Percentiles rank a stretch among this genome's conserved stretches.
Conservation (phyloP, 768 basidiomycete species). For the Jaapia argillacea region DNA sequence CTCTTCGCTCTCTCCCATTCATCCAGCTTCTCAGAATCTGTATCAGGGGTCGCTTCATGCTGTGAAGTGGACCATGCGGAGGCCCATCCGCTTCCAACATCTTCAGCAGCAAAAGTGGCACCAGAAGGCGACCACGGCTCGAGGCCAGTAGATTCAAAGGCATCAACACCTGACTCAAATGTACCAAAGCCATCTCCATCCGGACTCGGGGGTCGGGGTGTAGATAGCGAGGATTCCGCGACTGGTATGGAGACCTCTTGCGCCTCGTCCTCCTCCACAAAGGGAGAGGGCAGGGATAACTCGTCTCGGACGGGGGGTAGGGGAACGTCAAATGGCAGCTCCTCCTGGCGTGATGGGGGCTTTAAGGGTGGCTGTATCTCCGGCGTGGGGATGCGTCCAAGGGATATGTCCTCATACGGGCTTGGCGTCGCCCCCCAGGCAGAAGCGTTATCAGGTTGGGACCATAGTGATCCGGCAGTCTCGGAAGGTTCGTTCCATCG, state of each 20-base stretch:
- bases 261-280: background rate
- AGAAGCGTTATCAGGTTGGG: conserved; percentile 11
- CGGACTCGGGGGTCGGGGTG: conserved; percentile 10
- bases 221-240: background rate
- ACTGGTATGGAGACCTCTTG: background rate
- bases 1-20: conserved; percentile 60
- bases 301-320: background rate
- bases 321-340: background rate
- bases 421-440: conserved; percentile 22
- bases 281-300: background rate
- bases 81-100: conserved; percentile 18
- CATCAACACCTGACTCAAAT: conserved; percentile 41
- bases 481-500: conserved; percentile 40
- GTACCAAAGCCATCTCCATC: conserved; percentile 40
- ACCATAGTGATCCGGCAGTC: conserved; percentile 33
- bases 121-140: conserved; percentile 25
- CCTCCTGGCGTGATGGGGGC: too few species aligned
- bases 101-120: conserved; percentile 8
- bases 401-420: conserved; percentile 30
- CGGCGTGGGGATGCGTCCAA: conserved; percentile 2
- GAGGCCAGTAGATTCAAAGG: conserved; percentile 13
- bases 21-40: conserved; percentile 30
- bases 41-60: conserved; percentile 5
- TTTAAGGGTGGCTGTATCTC: too few species aligned
- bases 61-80: conserved; percentile 17